Percentiles rank a stretch among this genome's conserved stretches.
phyloP scores from a whole-genome alignment of 768 basidiomycete species.

The Tubosaeta sp. region DNA sequence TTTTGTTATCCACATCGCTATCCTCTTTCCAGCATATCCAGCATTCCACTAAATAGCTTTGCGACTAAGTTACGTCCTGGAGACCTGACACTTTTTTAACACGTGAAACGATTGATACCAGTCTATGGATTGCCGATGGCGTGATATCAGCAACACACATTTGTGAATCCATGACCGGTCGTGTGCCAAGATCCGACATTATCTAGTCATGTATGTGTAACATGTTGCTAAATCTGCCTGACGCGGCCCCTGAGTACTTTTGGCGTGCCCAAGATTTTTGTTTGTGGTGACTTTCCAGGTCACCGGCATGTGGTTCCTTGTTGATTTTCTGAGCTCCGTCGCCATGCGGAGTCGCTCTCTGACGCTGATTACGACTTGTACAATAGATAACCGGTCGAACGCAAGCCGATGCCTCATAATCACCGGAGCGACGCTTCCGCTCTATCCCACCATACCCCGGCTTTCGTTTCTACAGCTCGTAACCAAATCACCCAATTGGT shows the following conservation, averaged over 20 bases:
- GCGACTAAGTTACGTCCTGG: conserved; percentile 1
- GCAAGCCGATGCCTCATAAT: conserved; percentile 6
- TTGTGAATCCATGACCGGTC: conserved; percentile 5
- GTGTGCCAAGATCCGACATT: conserved; percentile 8
- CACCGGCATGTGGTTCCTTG: conserved; percentile 9
- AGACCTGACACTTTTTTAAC: conserved; percentile 11
- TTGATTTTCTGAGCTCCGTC: conserved; percentile 9
- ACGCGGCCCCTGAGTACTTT: conserved; percentile 1
- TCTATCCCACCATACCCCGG: conserved; percentile 2
- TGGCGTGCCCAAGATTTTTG: conserved; percentile 5
- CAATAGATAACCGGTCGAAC: conserved; percentile 14
- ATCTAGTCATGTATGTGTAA: conserved; percentile 4
- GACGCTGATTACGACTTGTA: not conserved
- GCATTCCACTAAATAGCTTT: conserved; percentile 9
- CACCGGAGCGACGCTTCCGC: conserved; percentile 5
- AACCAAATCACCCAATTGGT: not conserved
- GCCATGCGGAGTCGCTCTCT: conserved; percentile 9
- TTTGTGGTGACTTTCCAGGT: conserved; percentile 18
- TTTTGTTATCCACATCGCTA: not conserved
- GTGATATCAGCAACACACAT: conserved; percentile 10
- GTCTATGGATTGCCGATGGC: conserved; percentile 1
- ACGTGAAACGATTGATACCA: conserved; percentile 5
- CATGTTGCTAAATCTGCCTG: conserved; percentile 11
- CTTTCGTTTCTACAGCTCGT: not conserved
- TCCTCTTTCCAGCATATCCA: not conserved